Evolutionary conservation across 176 grass and related monocot genomes (phyloP), one percentile per base, ranked within the genome.

Genomic region (Zoysia pacifica): DNA sequence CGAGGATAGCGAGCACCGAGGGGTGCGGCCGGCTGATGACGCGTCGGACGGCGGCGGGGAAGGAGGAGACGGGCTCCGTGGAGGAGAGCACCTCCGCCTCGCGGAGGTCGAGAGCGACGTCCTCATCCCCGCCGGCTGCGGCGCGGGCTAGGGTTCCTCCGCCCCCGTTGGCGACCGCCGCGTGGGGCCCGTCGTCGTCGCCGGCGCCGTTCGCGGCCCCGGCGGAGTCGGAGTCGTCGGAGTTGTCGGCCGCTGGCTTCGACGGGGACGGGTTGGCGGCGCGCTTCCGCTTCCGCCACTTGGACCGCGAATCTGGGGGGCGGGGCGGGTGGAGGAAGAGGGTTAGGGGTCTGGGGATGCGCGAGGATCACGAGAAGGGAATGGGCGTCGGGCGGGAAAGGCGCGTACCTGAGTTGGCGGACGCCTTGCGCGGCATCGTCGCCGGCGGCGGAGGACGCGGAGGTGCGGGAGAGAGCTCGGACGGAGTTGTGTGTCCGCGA

Each of bases 271-370:
- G 77, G 61, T 85, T 87, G 63, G 61, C 76, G 48, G 55, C 73
- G 81, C 84, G 83, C 83, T 90, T 91, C 71, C 93, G 93, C 86
- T 93, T 96, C 76, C 93, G 93, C 92, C 90, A 89, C 80, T 93
- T 91, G 84, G 84, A 69, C 65, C 93, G 91, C 70, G 96, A 86
- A 91, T 99, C 96, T 99, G 86, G 4, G 59, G 13, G 1, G 37
- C 36, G 36, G 75, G 37, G 28, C 4, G 14, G 11, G 48, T 2
- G 13, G 2, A 0, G 11, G 63, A 59, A 46, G 52, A 44, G 63
- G 16, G 48, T 70, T 81, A 84, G 81, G 76, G 80, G 28, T 28
- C 28, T 62, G 45, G 51, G 5, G 59, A 18, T n/a, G 9, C 7
- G 49, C 39, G 67, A 35, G 52, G 65, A 67, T 48, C 44, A 67